phyloP scores from a whole-genome alignment of 257 asterid species.

The Jacaranda copaia region DNA sequence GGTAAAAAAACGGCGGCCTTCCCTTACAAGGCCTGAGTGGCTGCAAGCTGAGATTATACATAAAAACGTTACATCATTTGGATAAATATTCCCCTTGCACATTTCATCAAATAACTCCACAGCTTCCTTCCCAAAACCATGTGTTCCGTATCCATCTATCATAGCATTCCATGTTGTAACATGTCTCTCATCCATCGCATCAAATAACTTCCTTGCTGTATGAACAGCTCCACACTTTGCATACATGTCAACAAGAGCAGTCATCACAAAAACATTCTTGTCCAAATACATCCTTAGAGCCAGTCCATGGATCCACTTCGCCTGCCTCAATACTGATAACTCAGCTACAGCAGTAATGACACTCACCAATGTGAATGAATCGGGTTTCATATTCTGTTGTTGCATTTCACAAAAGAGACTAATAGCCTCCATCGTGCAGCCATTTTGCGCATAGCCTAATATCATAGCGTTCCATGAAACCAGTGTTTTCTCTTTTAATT shows the following conservation, averaged over 20 bases:
- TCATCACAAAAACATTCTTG: slow-evolving; percentile 65
- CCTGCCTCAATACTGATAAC: slow-evolving; percentile 73
- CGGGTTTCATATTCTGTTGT: slow-evolving; percentile 56
- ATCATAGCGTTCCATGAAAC: slow-evolving; percentile 96
- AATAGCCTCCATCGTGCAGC: slow-evolving; percentile 64
- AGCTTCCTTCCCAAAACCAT: slow-evolving; percentile 83
- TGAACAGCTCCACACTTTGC: slow-evolving; percentile 88
- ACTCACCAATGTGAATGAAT: slow-evolving; percentile 88
- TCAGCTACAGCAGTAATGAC: slow-evolving; percentile 87
- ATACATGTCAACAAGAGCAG: slow-evolving; percentile 94
- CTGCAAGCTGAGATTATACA: slow-evolving; percentile 95
- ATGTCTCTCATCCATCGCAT: slow-evolving; percentile 66
- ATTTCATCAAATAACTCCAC: slow-evolving; percentile 70
- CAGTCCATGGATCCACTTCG: slow-evolving; percentile 93
- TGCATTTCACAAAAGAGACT: slow-evolving; percentile 73
- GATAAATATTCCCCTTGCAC: slow-evolving; percentile 56
- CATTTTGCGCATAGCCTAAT: slow-evolving; percentile 84
- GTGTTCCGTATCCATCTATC: slow-evolving; percentile 99
- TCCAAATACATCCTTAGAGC: slow-evolving; percentile 61
- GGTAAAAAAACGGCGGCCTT: slow-evolving; percentile 62
- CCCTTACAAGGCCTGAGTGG: slow-evolving; percentile 83
- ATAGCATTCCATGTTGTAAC: slow-evolving; percentile 96
- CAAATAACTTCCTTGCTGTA: slow-evolving; percentile 74
- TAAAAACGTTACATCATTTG: slow-evolving; percentile 77
- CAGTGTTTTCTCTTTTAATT: slow-evolving; percentile 58